Conservation (phyloP, 768 basidiomycete genomes). For the Phanerochaete carnosa region DNA sequence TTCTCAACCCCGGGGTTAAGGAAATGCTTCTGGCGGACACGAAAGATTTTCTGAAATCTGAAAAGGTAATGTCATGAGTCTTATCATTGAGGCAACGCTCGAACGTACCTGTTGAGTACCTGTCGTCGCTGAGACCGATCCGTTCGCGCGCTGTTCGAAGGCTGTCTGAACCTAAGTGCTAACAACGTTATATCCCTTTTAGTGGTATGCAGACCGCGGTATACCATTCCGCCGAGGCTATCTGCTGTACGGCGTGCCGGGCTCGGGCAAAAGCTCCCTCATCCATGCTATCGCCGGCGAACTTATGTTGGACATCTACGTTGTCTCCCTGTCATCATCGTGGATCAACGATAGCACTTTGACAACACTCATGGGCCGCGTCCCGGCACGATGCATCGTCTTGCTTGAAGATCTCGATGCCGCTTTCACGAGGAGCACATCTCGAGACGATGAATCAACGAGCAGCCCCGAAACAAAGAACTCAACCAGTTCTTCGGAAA, state of each 20-base stretch:
- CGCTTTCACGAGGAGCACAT: constrained; percentile 75
- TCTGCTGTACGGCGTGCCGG: constrained; percentile 79
- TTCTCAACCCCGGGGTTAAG: constrained; percentile 84
- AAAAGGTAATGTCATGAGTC: constrained; percentile 51
- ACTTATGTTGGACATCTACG: constrained; percentile 88
- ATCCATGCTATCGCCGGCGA: constrained; percentile 88
- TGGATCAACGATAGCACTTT: constrained; percentile 89
- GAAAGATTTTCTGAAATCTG: constrained; percentile 78
- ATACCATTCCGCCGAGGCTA: constrained; percentile 91
- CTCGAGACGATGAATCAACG: constrained; percentile 54
- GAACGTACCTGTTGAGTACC: background rate
- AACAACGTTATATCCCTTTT: constrained; percentile 3
- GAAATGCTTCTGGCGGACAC: constrained; percentile 85
- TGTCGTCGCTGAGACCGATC: background rate
- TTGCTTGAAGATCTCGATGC: constrained; percentile 91
- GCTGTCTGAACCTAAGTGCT: background rate
- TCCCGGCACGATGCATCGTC: constrained; percentile 82
- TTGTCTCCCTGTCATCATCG: constrained; percentile 79
- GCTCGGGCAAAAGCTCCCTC: constrained; percentile 82
- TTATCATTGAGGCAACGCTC: background rate
- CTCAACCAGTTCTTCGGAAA: constrained; percentile 32
- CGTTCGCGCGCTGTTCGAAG: background rate
- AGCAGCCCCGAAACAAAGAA: constrained; percentile 41
- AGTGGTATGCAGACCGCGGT: constrained; percentile 94
- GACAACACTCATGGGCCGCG: constrained; percentile 81